These are phyloP conservation scores for Lentinula sp. DNA, from an alignment of 768 basidiomycete genomes.

Conservation along the genomic window DNA sequence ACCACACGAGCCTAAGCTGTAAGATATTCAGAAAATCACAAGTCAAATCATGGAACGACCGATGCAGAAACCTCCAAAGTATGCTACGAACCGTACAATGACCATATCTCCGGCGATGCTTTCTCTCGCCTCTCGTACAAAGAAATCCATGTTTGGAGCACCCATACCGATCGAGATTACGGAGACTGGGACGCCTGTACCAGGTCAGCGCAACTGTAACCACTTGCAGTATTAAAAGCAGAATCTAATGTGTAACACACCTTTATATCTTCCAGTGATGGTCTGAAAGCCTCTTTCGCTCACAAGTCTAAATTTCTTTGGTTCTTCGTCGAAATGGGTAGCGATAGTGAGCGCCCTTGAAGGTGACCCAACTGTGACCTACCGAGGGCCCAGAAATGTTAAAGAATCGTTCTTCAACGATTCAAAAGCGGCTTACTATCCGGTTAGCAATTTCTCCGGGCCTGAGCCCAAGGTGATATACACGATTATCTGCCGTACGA, in stretches of 20 bases:
- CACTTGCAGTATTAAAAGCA: neutral
- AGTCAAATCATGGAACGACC: neutral
- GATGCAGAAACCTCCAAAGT: neutral
- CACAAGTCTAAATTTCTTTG: conserved; percentile 52
- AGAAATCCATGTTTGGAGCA: conserved; percentile 77
- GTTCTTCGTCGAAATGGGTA: conserved; percentile 51
- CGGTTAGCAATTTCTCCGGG: conserved; percentile 78
- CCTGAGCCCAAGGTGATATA: conserved; percentile 74
- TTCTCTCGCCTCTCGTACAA: conserved; percentile 75
- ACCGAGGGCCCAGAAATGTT: neutral
- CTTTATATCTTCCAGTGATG: conserved; percentile 42
- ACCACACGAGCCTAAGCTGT: conserved; percentile 78
- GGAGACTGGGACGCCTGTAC: conserved; percentile 56
- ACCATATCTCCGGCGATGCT: conserved; percentile 58
- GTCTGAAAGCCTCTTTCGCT: conserved; percentile 77
- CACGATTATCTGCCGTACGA: conserved; percentile 62
- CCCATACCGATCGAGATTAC: conserved; percentile 85
- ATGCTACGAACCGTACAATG: conserved; percentile 36
- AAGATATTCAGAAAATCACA: conserved; percentile 2
- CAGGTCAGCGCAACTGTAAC: neutral
- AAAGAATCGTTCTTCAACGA: conserved; percentile 1
- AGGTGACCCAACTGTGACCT: conserved; percentile 74
- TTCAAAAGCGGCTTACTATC: conserved; percentile 40
- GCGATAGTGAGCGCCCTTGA: conserved; percentile 60
- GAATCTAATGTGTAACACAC: neutral